Conservation (phyloP, 2,329 filamentous ascomycete genomes). For the Bipolaris victoriae region DNA sequence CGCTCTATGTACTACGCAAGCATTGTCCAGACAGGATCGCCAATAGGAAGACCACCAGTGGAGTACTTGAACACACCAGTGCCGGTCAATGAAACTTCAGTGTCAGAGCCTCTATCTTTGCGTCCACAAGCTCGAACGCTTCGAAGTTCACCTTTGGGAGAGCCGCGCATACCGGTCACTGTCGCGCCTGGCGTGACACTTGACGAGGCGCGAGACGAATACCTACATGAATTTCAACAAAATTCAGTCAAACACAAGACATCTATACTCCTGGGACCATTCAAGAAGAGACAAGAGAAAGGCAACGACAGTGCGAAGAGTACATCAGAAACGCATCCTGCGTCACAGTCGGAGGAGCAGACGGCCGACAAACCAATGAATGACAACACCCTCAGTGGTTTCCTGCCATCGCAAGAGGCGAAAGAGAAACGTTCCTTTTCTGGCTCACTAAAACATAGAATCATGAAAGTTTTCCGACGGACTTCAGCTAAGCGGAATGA, state of each 20-base stretch:
- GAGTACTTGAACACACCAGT: conserved; percentile 42
- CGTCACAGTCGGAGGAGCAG: conserved; percentile 17
- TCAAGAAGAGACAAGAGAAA: conserved; percentile 52
- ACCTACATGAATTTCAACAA: conserved; percentile 51
- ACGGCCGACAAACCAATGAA: conserved; percentile 15
- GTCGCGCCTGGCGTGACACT: conserved; percentile 35
- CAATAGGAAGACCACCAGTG: conserved; percentile 41
- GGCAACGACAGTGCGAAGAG: conserved; percentile 27
- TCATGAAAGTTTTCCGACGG: conserved; percentile 64
- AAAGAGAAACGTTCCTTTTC: conserved; percentile 67
- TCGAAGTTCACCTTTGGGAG: conserved; percentile 28
- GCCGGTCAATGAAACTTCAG: conserved; percentile 11
- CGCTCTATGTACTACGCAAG: conserved; percentile 50
- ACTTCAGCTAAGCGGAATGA: conserved; percentile 35
- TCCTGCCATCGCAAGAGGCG: conserved; percentile 51
- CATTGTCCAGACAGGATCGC: conserved; percentile 47
- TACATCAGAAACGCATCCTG: conserved; percentile 23
- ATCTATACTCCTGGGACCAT: conserved; percentile 53
- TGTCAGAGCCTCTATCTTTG: conserved; percentile 6
- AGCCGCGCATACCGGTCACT: conserved; percentile 35
- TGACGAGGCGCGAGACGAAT: conserved; percentile 48
- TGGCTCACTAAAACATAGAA: conserved; percentile 63
- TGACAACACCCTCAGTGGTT: conserved; percentile 26
- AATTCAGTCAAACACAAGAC: conserved; percentile 50
- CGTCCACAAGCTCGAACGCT: conserved; percentile 12